Evolutionary conservation across 73 alveolate genomes (phyloP).

Genomic region (Strombidium stylifer): DNA sequence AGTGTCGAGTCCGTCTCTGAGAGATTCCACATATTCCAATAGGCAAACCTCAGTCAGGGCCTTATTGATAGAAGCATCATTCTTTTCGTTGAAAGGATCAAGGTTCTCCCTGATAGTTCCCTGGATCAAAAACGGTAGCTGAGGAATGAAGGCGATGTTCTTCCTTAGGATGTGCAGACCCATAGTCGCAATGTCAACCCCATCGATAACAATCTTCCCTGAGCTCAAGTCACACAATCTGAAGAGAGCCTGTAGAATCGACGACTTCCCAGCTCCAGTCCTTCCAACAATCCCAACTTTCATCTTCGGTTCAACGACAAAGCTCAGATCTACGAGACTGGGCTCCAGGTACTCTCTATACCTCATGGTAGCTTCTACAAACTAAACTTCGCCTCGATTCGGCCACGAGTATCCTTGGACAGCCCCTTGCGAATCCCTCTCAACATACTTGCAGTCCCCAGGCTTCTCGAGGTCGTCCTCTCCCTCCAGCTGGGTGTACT

Average conservation of each 20-base stretch:
- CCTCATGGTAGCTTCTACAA: conserved; percentile 61
- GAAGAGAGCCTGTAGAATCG: conserved; percentile 33
- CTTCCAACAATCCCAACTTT: conserved; percentile 67
- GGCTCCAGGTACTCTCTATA: conserved; percentile 84
- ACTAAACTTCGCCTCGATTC: conserved; percentile 61
- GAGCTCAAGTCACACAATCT: conserved; percentile 33
- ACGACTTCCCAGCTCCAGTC: conserved; percentile 63
- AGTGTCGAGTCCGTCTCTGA: too few species aligned
- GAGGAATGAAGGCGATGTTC: conserved; percentile 76
- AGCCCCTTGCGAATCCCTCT: too few species aligned
- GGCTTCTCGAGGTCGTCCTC: conserved; percentile 31
- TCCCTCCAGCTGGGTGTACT: conserved; percentile 21
- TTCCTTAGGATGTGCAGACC: conserved; percentile 67
- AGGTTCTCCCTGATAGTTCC: conserved; percentile 55
- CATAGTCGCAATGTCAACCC: conserved; percentile 21
- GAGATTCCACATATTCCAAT: too few species aligned
- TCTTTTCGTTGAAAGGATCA: conserved; percentile 31
- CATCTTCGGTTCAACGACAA: conserved; percentile 62
- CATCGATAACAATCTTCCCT: conserved; percentile 47
- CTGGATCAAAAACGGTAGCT: conserved; percentile 69
- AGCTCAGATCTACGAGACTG: conserved; percentile 65
- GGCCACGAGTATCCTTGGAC: conserved; percentile 64
- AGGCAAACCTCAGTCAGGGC: conserved; percentile 9
- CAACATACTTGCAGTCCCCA: conserved; percentile 9
- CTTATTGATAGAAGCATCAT: neutral